A percentile compares a stretch with the other conserved stretches of the same genome.
Evolutionary conservation across 1,284 basidiomycete genomes (phyloP).

Genomic region (Hemileia vastatrix): DNA sequence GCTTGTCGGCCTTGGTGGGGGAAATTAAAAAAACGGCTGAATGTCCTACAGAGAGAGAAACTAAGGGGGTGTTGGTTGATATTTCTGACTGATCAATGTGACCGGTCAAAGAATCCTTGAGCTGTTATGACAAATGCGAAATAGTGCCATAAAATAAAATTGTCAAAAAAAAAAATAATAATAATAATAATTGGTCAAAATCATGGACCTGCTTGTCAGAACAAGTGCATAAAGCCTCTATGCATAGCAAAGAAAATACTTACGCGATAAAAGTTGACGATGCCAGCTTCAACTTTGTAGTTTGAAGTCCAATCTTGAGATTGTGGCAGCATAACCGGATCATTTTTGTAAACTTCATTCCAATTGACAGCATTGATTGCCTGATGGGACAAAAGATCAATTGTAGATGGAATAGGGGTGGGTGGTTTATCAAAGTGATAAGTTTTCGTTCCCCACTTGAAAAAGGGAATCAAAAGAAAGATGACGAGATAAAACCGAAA

Average conservation of each 20-base stretch:
- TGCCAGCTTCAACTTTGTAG: conserved; percentile 14
- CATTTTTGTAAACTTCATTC: conserved; percentile 6
- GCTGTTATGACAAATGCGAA: too few relatives aligned
- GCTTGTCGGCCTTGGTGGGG: conserved; percentile 4
- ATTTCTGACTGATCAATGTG: conserved; percentile 21
- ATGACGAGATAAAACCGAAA: too few relatives aligned
- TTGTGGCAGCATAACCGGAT: neutral
- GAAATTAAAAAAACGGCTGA: conserved; percentile 11
- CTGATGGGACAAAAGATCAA: too few relatives aligned
- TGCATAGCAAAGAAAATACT: neutral
- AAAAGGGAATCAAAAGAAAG: neutral
- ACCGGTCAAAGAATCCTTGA: conserved; percentile 13
- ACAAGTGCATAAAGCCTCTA: neutral
- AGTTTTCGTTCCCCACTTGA: conserved; percentile 12
- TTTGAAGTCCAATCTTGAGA: neutral
- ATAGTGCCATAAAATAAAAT: too few relatives aligned
- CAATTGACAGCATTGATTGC: conserved; percentile 4
- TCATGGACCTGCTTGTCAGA: neutral
- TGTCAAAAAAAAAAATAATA: too few relatives aligned
- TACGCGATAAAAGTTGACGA: conserved; percentile 21
- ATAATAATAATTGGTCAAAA: too few relatives aligned
- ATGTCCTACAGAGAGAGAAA: conserved; percentile 12
- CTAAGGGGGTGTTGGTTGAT: conserved; percentile 6
- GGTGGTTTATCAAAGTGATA: conserved; percentile 20
- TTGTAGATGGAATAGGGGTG: too few relatives aligned